Conservation (phyloP, 2,329 filamentous ascomycete species). For the Microdochium nivale region DNA sequence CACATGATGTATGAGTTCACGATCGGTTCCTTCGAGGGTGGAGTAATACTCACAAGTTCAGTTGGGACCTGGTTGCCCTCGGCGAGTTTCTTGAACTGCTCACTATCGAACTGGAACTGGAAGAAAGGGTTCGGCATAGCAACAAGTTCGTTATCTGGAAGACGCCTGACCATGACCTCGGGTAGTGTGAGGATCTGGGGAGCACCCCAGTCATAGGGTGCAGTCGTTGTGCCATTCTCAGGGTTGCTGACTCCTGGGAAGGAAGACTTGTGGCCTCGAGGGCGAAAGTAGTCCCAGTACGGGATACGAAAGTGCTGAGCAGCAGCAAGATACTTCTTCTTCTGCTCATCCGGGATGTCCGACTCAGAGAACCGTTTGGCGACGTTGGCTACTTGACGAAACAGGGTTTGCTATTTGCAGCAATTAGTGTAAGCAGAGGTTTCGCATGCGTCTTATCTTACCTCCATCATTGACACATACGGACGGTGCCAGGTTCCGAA, state of each 20-base stretch:
- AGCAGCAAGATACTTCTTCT: background rate
- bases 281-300: background rate
- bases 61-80: background rate
- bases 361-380: background rate
- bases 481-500: background rate
- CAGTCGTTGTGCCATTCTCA: background rate
- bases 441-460: background rate
- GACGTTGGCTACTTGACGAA: background rate
- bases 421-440: background rate
- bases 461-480: background rate
- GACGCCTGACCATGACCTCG: background rate
- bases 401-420: background rate
- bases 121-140: background rate
- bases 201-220: background rate
- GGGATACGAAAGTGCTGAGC: background rate
- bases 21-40: too few relatives aligned
- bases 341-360: background rate
- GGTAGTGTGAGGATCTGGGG: background rate
- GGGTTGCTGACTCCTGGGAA: background rate
- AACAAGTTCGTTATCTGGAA: background rate
- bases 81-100: background rate
- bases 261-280: background rate
- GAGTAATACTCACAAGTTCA: too few relatives aligned
- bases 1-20: too few relatives aligned
- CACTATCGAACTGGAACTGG: background rate